Evolutionary conservation across 129 eudicot species (phyloP), one percentile per base, ranked within the genome.

Genomic region (Chrysanthemum seticuspe): DNA sequence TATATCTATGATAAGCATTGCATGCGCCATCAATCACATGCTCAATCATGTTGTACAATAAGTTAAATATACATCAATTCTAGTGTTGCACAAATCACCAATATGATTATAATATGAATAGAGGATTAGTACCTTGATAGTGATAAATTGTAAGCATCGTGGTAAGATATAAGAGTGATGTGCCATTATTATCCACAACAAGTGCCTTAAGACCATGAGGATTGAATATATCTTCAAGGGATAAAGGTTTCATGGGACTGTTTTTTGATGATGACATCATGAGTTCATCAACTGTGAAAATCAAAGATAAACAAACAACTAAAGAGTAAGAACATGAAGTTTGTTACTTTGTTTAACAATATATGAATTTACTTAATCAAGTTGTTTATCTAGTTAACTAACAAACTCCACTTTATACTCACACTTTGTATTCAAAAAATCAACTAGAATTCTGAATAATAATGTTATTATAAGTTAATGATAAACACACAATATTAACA

Each of bases 141-240:
- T 58, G 50, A 59, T 16, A 76, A 59, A 15, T 15, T 16, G 16
- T 49, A 48, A 76, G 74, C 74, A 76, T 57, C 13, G 18, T 67
- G 21, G 61, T 25, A 56, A 58, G 48, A 68, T 56, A 9, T 2
- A 76, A 67, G 74, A 67, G 59, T 19, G 80, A 67, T 36, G 80
- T 67, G 68, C 16, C 60, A 76, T 68, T 68, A 47, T 47, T 54
- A 27, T 76, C 74, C 21, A 76, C 62, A n/a, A 76, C 60, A 67
- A 76, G 80, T 47, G 13, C 74, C 16, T 16, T 57, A 49, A 76
- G 80, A 14, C 74, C 80, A 68, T 76, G 61, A 8, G 53, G 74
- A 29, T 67, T 68, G 48, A 76, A 67, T 25, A 74, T 62, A 51
- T 25, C 55, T 74, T 34, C 63, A 29, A 50, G 5, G 36, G 68